Base-by-base conservation (phyloP, 176 grass and related monocot species). In the Juncus effusus region DNA sequence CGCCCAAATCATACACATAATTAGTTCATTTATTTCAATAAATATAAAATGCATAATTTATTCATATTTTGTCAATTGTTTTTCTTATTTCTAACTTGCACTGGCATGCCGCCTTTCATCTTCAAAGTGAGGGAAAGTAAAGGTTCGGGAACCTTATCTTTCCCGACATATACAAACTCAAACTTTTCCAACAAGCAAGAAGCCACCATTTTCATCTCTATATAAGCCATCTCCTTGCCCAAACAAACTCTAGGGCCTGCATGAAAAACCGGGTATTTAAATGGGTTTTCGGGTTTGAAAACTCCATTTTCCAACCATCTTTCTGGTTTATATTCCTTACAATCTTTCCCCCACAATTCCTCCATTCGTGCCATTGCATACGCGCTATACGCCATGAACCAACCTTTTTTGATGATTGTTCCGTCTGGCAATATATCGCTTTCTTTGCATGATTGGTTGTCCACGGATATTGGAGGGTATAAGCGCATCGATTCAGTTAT, bases 391-490 rank as follows among this genome's bases (percentile, higher is more conserved):
- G 67, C 70, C 6, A 79, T 70, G 68, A 85, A 85, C 84, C 81
- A 93, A 13, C 81, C 85, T 14, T 72, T 77, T 8, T 51, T 74
- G 67, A 93, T 79, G 51, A n/a, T 0, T 63, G 89, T 93, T 52
- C 89, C 89, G 57, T 93, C 81, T 2, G 88, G 88, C 5, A 91
- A 74, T 56, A 84, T 74, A 79, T 91, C 80, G 11, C 12, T 74
- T 0, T 53, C 80, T 3, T n/a, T 62, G 2, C 80, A 80, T 70
- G 77, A 76, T 0, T 74, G 57, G 47, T 83, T 38, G 81, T 91
- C 74, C 61, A 91, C 78, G 12, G 88, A 80, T 53, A 92, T 70
- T 64, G 88, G 88, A 56, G 89, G 89, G 79, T 93, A 88, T 68
- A 93, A 61, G 56, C 89, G 66, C 76, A 88, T 83, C 52, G 85